Evolutionary conservation across 768 basidiomycete genomes (phyloP), one percentile per base, ranked within the genome.

Genomic region (Pleurotus platypus): DNA sequence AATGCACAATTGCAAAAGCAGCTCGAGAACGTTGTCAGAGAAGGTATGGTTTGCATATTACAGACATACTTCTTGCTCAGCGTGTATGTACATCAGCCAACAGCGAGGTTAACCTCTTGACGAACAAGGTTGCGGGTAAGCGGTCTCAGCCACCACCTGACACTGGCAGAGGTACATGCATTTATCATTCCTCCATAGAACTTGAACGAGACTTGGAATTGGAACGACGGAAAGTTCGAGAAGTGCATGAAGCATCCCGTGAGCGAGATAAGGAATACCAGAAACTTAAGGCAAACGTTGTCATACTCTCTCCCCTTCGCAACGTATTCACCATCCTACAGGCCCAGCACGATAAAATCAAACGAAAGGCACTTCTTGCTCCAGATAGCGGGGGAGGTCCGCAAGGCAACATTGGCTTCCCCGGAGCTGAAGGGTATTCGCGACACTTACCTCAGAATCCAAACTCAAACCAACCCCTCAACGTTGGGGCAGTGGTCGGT

Each of bases 211-310:
- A 94, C 61, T 75, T 94, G 38, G 92, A 92, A 62, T 60, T 88
- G 24, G 92, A 94, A 69, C 80, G 88, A 27, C 79, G 89, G 18
- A 92, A 86, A 65, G 78, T 82, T 30, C 78, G 84, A 5, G 90
- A 92, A 20, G 67, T 90, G 24, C 89, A 91, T 63, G 90, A 94
- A 38, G 72, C 81, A 1, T 77, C 86, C 2, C 80, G 84, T 63
- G 90, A 92, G 64, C 79, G 85, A 63, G 92, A 93, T 60, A 92
- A 88, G 64, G 92, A 93, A 64, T 94, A 93, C 64, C 88, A 89
- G 56, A 92, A 90, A 66, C 80, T 94, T 40, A 94, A 93, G 78
- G 92, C 83, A 26, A 27, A 51, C 26, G 55, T 30, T 9, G 15
- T 27, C 51, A 45, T 38, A 47, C 26, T 8, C 46, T n/a, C 26